Base-by-base conservation (phyloP, 345 rosid species). In the Linum trigynum region DNA sequence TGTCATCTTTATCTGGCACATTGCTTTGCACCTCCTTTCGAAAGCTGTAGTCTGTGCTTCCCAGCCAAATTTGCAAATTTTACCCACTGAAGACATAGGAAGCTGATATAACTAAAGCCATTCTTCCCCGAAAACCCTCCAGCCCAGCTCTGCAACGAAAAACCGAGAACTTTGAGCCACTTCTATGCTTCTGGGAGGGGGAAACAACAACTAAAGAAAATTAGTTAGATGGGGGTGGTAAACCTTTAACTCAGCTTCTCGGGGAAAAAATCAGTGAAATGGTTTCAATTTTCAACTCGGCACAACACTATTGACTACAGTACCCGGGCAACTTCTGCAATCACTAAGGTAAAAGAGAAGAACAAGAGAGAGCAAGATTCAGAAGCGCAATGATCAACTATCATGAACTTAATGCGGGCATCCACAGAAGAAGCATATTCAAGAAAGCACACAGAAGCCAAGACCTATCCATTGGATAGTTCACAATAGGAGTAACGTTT, bases 61-160 rank as follows among this genome's bases (percentile, higher is more conserved):
- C 75, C 77, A 45, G 64, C 70, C 39, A 65, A 38, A 72, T 68
- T 77, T 42, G 66, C 66, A 40, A 48, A 35, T 70, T 62, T 80
- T 43, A 66, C 37, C 65, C 23, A 35, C 62, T 9, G 67, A 72
- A 1, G 74, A 66, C 60, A 69, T 81, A 61, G 64, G 41, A 58
- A 56, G 68, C 16, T 59, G 75, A 67, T 38, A 65, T 38, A 65
- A 71, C 57, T 69, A 62, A 79, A 75, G 69, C 71, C 62, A 69
- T 58, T 75, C 69, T 70, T 82, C 39, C 82, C 82, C 14, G 82
- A 78, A 75, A 75, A 64, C 37, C 85, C 77, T 58, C 84, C 82
- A 71, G 76, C 81, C 82, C 70, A 80, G 55, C 76, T 67, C 72
- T 77, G 80, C 32, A 23, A 0, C 32, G 32, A 23, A 0, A 23